A percentile compares a stretch with the other conserved stretches of the same genome.
Conservation (phyloP, 2,329 filamentous ascomycete species). For the Diaporthe sp. region DNA sequence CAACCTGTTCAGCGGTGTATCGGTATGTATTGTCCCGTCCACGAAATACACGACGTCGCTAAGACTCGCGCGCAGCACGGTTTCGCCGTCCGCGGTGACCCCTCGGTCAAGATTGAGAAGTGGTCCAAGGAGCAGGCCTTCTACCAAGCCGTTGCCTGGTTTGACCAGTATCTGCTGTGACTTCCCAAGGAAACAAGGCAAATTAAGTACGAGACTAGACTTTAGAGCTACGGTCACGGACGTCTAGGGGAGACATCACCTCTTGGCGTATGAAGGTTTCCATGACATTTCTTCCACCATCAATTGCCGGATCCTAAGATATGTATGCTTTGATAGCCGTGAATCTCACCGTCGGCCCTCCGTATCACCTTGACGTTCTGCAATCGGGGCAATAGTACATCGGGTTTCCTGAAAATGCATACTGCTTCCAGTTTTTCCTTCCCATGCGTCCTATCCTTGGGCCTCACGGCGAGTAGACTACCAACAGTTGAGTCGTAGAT, state of each 20-base stretch:
- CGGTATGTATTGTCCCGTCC: background rate
- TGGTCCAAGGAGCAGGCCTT: conserved; percentile 89
- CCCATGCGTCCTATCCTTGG: background rate
- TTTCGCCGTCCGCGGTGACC: conserved; percentile 79
- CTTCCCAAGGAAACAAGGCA: background rate
- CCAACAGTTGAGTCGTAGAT: background rate
- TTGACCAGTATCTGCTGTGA: conserved; percentile 71
- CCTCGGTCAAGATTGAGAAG: conserved; percentile 67
- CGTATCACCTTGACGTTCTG: too few species aligned
- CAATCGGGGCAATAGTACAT: background rate
- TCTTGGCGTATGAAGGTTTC: background rate
- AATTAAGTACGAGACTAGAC: background rate
- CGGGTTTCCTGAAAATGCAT: too few species aligned
- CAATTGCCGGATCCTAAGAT: too few species aligned
- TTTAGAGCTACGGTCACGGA: background rate
- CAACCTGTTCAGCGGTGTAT: conserved; percentile 74
- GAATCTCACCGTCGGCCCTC: background rate
- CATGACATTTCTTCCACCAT: background rate
- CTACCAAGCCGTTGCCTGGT: conserved; percentile 82
- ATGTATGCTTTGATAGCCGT: background rate
- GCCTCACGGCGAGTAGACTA: background rate
- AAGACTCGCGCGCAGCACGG: conserved; percentile 73
- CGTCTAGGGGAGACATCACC: too few species aligned
- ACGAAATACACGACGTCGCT: background rate
- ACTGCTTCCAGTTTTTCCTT: background rate